phyloP scores from a whole-genome alignment of 2,329 filamentous ascomycete species.

The Emericellopsis atlantica region DNA sequence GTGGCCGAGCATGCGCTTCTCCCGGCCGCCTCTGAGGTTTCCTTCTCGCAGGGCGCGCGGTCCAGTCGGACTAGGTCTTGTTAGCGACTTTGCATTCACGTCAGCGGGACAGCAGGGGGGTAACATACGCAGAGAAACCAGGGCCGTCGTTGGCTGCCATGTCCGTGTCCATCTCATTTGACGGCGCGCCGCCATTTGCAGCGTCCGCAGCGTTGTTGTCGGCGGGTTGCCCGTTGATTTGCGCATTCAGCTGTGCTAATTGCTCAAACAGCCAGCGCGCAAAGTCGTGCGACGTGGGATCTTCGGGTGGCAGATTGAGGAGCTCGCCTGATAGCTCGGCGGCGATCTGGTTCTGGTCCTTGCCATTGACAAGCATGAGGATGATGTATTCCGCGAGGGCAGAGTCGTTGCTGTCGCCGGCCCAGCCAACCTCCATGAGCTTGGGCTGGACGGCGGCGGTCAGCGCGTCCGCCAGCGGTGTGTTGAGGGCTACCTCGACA shows the following conservation, averaged over 20 bases:
- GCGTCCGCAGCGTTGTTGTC: slow-evolving; percentile 18
- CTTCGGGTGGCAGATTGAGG: slow-evolving; percentile 68
- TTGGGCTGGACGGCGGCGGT: slow-evolving; percentile 79
- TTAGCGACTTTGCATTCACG: slow-evolving; percentile 20
- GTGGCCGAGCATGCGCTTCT: slow-evolving; percentile 76
- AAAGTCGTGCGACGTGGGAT: slow-evolving; percentile 72
- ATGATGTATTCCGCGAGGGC: slow-evolving; percentile 93
- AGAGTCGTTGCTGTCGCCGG: slow-evolving; percentile 68
- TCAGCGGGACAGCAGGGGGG: not conserved
- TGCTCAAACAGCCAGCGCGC: slow-evolving; percentile 89
- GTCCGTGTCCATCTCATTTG: slow-evolving; percentile 48
- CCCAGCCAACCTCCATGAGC: slow-evolving; percentile 87
- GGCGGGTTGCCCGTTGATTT: slow-evolving; percentile 38
- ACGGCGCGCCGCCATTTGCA: slow-evolving; percentile 12
- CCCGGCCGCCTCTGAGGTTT: slow-evolving; percentile 45
- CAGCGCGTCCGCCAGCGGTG: slow-evolving; percentile 75
- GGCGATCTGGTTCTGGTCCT: slow-evolving; percentile 81
- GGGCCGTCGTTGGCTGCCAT: slow-evolving; percentile 49
- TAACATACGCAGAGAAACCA: slow-evolving; percentile 47
- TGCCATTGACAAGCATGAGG: slow-evolving; percentile 92
- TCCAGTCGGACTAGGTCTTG: slow-evolving; percentile 63
- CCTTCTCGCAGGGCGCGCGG: slow-evolving; percentile 88
- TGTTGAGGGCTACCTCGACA: slow-evolving; percentile 62
- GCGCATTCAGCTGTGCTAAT: slow-evolving; percentile 53
- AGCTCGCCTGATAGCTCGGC: slow-evolving; percentile 80